Evolutionary conservation across 352 stramenopile species (phyloP).

Genomic region (Globisporangium cystogenes): DNA sequence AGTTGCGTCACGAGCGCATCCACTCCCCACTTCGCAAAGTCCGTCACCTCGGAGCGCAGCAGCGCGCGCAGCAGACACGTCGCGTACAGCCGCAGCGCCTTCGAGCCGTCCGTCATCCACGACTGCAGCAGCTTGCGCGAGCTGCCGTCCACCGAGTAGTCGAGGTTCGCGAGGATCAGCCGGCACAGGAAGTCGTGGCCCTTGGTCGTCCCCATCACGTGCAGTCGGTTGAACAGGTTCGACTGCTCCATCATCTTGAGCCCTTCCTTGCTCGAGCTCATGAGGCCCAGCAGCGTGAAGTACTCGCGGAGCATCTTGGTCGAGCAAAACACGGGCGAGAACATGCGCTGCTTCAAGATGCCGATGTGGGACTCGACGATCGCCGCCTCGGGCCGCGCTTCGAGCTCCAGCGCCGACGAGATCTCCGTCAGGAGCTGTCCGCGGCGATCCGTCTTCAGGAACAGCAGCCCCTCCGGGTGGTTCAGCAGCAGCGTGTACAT

Average conservation of each 20-base stretch:
- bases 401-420: constrained; percentile 74
- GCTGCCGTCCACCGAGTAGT: constrained; percentile 85
- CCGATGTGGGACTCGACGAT: constrained; percentile 88
- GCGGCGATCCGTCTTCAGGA: constrained; percentile 83
- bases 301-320: constrained; percentile 87
- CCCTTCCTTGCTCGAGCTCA: constrained; percentile 87
- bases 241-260: constrained; percentile 90
- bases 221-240: constrained; percentile 84
- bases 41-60: constrained; percentile 76
- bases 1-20: constrained; percentile 82
- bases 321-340: constrained; percentile 83
- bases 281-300: constrained; percentile 82
- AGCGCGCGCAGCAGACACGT: constrained; percentile 80
- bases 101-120: constrained; percentile 85
- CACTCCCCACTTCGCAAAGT: constrained; percentile 88
- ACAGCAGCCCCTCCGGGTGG: constrained; percentile 79
- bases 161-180: constrained; percentile 83
- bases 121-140: constrained; percentile 83
- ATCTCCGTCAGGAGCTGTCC: constrained; percentile 85
- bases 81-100: constrained; percentile 77
- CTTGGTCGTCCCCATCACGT: constrained; percentile 85
- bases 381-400: constrained; percentile 76
- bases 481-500: constrained; percentile 89
- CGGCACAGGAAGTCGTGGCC: constrained; percentile 87
- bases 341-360: constrained; percentile 84